A percentile compares a stretch with the other conserved stretches of the same genome.
phyloP scores from a whole-genome alignment of 1,139 yeast species.

The Meyerozyma athensensis region DNA sequence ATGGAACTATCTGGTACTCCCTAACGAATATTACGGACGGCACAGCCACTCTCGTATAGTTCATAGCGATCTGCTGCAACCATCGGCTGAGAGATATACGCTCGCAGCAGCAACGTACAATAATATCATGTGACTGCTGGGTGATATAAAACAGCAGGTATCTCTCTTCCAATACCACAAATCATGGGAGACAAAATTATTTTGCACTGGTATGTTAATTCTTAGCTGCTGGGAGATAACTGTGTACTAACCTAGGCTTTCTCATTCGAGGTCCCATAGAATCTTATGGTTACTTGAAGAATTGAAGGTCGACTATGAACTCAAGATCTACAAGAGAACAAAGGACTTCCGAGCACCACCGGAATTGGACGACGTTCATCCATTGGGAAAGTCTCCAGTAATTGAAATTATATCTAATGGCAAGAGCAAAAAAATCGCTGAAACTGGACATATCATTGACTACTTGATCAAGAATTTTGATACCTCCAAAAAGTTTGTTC shows the following conservation, averaged over 20 bases:
- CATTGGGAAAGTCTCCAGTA: conserved; percentile 40
- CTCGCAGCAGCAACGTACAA: no score
- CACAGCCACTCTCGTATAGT: no score
- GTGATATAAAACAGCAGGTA: no score
- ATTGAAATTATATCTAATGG: conserved; percentile 28
- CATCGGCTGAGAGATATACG: no score
- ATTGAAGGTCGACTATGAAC: conserved; percentile 29
- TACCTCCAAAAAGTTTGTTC: conserved; percentile 20
- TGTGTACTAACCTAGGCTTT: conserved; percentile 23
- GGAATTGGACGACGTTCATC: conserved; percentile 31
- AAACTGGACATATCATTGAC: conserved; percentile 34
- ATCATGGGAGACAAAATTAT: conserved; percentile 13
- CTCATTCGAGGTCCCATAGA: conserved; percentile 36
- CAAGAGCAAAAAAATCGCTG: conserved; percentile 23
- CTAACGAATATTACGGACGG: no score
- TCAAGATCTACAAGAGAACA: conserved; percentile 28
- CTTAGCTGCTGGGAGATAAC: neutral
- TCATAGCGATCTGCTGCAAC: no score
- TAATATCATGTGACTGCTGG: no score
- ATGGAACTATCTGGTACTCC: no score
- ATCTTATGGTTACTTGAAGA: conserved; percentile 37
- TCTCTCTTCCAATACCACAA: no score
- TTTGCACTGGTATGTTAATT: conserved; percentile 20
- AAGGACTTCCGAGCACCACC: conserved; percentile 31
- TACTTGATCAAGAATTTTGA: conserved; percentile 31